These are phyloP conservation scores for Tetrapyrgos nigripes DNA, from an alignment of 1,284 basidiomycete species.

Conservation along the genomic window DNA sequence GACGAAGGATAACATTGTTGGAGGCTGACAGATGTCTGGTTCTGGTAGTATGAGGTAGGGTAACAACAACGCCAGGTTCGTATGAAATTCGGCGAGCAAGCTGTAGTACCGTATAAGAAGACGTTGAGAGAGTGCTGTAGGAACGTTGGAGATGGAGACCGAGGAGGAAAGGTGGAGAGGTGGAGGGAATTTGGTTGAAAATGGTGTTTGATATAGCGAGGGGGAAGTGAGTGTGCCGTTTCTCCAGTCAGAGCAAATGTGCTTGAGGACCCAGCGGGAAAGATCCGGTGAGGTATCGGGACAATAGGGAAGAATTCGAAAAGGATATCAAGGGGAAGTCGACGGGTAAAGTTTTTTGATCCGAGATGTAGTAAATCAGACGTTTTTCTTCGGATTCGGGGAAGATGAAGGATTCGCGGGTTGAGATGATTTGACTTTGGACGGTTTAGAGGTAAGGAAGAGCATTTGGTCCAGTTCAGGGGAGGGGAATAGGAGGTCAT, in stretches of 20 bases:
- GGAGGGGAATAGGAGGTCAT: too few species aligned
- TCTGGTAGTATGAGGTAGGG: background rate
- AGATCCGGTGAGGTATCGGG: background rate
- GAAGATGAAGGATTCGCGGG: background rate
- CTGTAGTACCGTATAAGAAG: background rate
- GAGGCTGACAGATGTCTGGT: background rate
- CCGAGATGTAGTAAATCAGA: background rate
- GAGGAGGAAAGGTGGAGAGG: background rate
- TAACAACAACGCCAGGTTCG: background rate
- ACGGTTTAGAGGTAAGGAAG: too few species aligned
- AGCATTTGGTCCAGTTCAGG: too few species aligned
- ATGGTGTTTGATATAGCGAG: background rate
- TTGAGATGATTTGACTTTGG: background rate
- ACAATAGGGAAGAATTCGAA: slow-evolving; percentile 1
- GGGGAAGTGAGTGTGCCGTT: slow-evolving; percentile 4
- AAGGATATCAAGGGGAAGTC: too few species aligned
- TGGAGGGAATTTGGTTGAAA: background rate
- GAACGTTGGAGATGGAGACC: background rate
- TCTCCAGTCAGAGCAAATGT: slow-evolving; percentile 6
- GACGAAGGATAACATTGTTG: too few species aligned
- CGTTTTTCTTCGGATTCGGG: background rate
- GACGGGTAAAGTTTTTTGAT: background rate
- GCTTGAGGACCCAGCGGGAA: slow-evolving; percentile 7
- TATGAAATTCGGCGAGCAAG: background rate
- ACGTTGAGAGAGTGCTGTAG: background rate